Evolutionary conservation across 1,284 basidiomycete species (phyloP), one percentile per base, ranked within the genome.

Genomic region (Agaricales sp.): DNA sequence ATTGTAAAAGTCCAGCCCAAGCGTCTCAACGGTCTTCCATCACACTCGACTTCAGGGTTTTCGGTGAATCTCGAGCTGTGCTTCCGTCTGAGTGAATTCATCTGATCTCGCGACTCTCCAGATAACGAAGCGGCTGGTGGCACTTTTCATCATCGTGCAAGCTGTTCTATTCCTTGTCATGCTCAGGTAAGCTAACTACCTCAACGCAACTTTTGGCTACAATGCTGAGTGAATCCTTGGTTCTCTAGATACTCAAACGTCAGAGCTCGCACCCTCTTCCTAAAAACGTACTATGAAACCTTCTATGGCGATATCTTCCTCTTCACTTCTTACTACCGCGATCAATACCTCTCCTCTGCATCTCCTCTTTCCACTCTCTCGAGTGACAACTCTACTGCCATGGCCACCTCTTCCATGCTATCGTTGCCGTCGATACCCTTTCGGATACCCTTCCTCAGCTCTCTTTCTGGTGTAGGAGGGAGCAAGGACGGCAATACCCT

Each of bases 261-360:
- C 6, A 6, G 39, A 4, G 39, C 39, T 8, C 6, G 39, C 8
- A 16, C 39, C 4, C 39, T 41, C 13, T 41, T 41, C 39, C 39
- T 41, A 4, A 41, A 18, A 18, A n/a, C 13, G 18, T 41, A 41
- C 39, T 41, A 41, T 18, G 39, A 41, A 4, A n/a, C 19, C 13
- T 41, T 41, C 39, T 41, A 41, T 41, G 39, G 39, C 16, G 39
- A 41, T 41, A 41, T 41, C 39, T 20, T 8, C 39, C 39, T 41
- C 39, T 41, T 41, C 16, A 41, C 39, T 6, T 41, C 39, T 20
- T 20, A 41, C 18, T 41, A 41, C 16, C 39, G 39, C 4, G 39
- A 41, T 8, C 39, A 11, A 41, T 41, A 41, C 19, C 8, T 41
- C 19, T 41, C 39, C 39, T 41, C 39, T 6, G n/a, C 19, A 16